Percentiles rank a stretch among this genome's conserved stretches.
These are phyloP conservation scores for Rhinocladiella similis DNA, from an alignment of 2,329 filamentous ascomycete genomes.

Conservation along the genomic window DNA sequence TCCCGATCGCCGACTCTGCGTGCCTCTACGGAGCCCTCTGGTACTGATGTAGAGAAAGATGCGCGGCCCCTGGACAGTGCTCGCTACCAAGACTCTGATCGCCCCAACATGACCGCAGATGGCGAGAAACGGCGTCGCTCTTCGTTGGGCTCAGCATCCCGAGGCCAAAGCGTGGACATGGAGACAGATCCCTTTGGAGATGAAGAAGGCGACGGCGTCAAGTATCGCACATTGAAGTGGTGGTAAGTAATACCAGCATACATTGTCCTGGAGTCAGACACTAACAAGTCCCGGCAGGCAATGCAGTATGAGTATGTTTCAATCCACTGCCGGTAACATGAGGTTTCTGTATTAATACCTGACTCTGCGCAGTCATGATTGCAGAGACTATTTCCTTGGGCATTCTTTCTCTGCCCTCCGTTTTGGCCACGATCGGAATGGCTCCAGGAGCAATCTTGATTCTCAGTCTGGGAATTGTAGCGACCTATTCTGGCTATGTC, in stretches of 20 bases:
- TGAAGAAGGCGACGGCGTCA: slow-evolving; percentile 18
- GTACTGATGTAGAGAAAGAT: slow-evolving; percentile 15
- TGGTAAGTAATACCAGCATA: slow-evolving; percentile 11
- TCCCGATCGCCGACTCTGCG: slow-evolving; percentile 18
- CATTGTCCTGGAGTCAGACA: background rate
- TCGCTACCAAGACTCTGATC: background rate
- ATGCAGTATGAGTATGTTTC: slow-evolving; percentile 19
- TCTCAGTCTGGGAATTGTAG: slow-evolving; percentile 53
- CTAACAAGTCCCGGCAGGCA: slow-evolving; percentile 12
- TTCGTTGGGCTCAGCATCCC: slow-evolving; percentile 7
- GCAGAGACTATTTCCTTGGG: slow-evolving; percentile 61
- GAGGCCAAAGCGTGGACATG: slow-evolving; percentile 8
- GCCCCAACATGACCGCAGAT: background rate
- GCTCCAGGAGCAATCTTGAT: slow-evolving; percentile 57
- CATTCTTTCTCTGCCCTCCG: slow-evolving; percentile 56
- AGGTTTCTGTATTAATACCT: background rate
- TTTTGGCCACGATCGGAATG: slow-evolving; percentile 54
- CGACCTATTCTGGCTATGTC: slow-evolving; percentile 62
- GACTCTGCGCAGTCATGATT: slow-evolving; percentile 48
- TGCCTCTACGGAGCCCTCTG: slow-evolving; percentile 13
- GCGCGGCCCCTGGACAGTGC: background rate
- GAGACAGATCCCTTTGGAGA: slow-evolving; percentile 24
- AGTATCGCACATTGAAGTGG: slow-evolving; percentile 27
- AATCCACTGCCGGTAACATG: no score
- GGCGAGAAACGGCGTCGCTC: slow-evolving; percentile 10